Conservation (phyloP, 257 asterid species). For the Parsonsia alboflavescens region DNA sequence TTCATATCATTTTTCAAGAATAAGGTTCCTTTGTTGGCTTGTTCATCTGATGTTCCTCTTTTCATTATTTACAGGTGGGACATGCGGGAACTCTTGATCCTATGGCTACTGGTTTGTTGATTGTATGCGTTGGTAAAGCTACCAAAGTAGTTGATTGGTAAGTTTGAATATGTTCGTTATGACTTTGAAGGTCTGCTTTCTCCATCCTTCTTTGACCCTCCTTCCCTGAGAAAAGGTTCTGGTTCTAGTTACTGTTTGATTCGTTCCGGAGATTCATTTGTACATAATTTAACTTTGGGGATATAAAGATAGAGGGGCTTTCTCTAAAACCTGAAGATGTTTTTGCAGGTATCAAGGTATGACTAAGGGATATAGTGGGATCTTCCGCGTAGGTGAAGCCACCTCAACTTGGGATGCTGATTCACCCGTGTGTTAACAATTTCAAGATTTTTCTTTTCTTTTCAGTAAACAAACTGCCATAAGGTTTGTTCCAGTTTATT, state of each 20-base stretch:
- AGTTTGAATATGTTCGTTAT: constrained; percentile 13
- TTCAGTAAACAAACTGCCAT: not conserved
- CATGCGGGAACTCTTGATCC: constrained; percentile 99
- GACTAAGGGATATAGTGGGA: constrained; percentile 94
- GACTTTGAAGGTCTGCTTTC: not conserved
- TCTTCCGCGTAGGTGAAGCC: constrained; percentile 94
- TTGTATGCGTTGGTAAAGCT: constrained; percentile 94
- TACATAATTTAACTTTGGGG: not conserved
- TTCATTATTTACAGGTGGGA: constrained; percentile 60
- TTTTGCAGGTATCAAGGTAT: constrained; percentile 86
- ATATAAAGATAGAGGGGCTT: not conserved
- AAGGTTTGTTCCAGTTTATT: constrained; percentile 4
- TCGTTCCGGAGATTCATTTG: not conserved
- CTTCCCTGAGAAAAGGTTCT: not conserved
- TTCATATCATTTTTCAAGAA: not conserved
- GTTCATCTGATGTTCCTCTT: constrained; percentile 16
- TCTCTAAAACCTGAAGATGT: constrained; percentile 15
- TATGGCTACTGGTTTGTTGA: constrained; percentile 95
- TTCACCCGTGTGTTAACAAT: constrained; percentile 66
- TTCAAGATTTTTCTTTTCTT: constrained; percentile 12
- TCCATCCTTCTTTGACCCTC: not conserved
- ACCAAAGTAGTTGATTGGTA: constrained; percentile 91
- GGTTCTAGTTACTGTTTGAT: not conserved
- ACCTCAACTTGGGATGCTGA: constrained; percentile 99
- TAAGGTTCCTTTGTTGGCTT: not conserved